Percentiles rank a stretch among this genome's conserved stretches.
Evolutionary conservation across 495 filamentous ascomycete species (phyloP).

Genomic region (Xeromyces bisporus): DNA sequence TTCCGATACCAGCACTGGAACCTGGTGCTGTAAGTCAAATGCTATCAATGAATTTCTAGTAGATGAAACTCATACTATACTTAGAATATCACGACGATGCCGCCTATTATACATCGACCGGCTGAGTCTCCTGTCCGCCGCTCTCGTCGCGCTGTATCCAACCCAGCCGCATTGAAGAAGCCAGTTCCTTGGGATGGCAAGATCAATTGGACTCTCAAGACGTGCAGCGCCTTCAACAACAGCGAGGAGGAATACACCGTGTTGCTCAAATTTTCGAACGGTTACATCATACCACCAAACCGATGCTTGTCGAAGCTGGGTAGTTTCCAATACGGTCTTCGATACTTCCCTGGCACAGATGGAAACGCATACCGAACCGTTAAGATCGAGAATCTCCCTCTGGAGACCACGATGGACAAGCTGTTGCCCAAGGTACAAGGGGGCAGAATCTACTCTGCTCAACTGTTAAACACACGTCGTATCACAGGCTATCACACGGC

Average conservation of each 20-base stretch:
- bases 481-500: slow-evolving; percentile 17
- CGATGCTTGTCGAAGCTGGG: slow-evolving; percentile 7
- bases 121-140: too few relatives aligned
- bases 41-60: too few relatives aligned
- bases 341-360: slow-evolving; percentile 10
- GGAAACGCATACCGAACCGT: slow-evolving; percentile 15
- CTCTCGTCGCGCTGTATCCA: too few relatives aligned
- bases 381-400: slow-evolving; percentile 15
- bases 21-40: too few relatives aligned
- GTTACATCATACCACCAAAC: too few relatives aligned
- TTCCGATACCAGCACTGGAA: slow-evolving; percentile 1
- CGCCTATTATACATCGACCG: too few relatives aligned
- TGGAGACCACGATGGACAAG: slow-evolving; percentile 6
- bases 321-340: slow-evolving; percentile 19
- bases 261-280: background rate
- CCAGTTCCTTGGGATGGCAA: slow-evolving; percentile 12
- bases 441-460: slow-evolving; percentile 14
- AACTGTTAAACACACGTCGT: slow-evolving; percentile 10
- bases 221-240: slow-evolving; percentile 10
- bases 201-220: slow-evolving; percentile 14
- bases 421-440: slow-evolving; percentile 12
- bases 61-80: too few relatives aligned
- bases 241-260: slow-evolving; percentile 5
- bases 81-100: too few relatives aligned
- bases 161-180: background rate